phyloP scores from a whole-genome alignment of 768 basidiomycete species.

The Lentinus brumalis region DNA sequence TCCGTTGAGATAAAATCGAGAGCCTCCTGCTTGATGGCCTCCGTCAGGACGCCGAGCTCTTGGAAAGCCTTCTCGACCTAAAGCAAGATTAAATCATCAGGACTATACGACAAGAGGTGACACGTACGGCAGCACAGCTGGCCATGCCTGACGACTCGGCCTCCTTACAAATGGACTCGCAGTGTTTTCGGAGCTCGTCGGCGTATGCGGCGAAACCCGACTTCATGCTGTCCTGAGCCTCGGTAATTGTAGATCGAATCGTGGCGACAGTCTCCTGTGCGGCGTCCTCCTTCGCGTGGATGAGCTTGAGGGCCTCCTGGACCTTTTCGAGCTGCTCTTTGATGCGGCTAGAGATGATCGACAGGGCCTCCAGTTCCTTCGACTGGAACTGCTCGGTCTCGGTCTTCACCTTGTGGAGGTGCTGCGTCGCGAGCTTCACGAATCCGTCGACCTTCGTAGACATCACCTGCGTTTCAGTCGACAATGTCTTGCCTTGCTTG shows the following conservation, averaged over 20 bases:
- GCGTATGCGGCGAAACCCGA: slow-evolving; percentile 58
- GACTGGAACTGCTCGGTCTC: slow-evolving; percentile 59
- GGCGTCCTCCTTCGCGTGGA: slow-evolving; percentile 56
- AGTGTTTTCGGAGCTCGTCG: slow-evolving; percentile 49
- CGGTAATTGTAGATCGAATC: slow-evolving; percentile 51
- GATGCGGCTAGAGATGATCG: slow-evolving; percentile 52
- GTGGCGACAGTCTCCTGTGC: slow-evolving; percentile 54
- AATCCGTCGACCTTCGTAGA: slow-evolving; percentile 64
- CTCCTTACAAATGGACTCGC: slow-evolving; percentile 48
- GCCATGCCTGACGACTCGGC: slow-evolving; percentile 45
- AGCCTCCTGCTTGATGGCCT: slow-evolving; percentile 59
- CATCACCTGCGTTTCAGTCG: slow-evolving; percentile 53
- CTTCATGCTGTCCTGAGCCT: slow-evolving; percentile 56
- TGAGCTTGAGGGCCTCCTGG: slow-evolving; percentile 50
- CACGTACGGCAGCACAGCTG: slow-evolving; percentile 48
- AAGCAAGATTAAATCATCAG: neutral
- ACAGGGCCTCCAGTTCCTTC: slow-evolving; percentile 56
- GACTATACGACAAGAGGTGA: neutral
- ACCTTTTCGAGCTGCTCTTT: slow-evolving; percentile 59
- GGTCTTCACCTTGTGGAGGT: slow-evolving; percentile 51
- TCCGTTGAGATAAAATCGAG: slow-evolving; percentile 59
- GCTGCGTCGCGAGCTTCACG: slow-evolving; percentile 54
- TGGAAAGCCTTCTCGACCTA: slow-evolving; percentile 61
- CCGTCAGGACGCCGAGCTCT: slow-evolving; percentile 59
- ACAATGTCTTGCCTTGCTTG: slow-evolving; percentile 60